Conservation (phyloP, 2,329 filamentous ascomycete species). For the Metarhizium album region DNA sequence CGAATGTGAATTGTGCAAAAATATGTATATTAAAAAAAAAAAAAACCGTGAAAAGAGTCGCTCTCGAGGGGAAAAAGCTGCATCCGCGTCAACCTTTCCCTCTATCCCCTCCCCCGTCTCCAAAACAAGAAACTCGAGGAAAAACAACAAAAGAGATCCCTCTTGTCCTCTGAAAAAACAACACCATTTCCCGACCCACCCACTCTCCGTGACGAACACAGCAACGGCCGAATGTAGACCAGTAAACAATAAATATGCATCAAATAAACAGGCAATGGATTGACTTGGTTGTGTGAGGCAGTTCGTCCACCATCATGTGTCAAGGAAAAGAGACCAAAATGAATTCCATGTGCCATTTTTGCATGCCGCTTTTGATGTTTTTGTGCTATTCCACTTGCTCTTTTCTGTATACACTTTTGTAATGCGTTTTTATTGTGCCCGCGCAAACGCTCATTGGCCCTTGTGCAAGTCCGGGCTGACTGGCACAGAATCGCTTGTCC, state of each 20-base stretch:
- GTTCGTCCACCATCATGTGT: neutral
- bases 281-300: neutral
- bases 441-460: neutral
- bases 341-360: constrained; percentile 1
- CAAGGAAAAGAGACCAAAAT: neutral
- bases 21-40: neutral
- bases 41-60: constrained; percentile 1
- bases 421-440: neutral
- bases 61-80: neutral
- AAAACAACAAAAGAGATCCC: neutral
- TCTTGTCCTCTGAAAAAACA: neutral
- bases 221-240: neutral
- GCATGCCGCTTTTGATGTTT: constrained; percentile 1
- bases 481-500: neutral
- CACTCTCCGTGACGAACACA: neutral
- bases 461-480: neutral
- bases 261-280: neutral
- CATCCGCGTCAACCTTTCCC: neutral
- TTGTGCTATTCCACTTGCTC: neutral
- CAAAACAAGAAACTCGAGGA: neutral
- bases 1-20: constrained; percentile 5
- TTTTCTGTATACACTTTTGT: neutral
- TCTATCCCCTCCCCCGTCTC: neutral
- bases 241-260: constrained; percentile 2
- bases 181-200: neutral